phyloP scores from a whole-genome alignment of 495 filamentous ascomycete species.

The Daldinia bambusicola region DNA sequence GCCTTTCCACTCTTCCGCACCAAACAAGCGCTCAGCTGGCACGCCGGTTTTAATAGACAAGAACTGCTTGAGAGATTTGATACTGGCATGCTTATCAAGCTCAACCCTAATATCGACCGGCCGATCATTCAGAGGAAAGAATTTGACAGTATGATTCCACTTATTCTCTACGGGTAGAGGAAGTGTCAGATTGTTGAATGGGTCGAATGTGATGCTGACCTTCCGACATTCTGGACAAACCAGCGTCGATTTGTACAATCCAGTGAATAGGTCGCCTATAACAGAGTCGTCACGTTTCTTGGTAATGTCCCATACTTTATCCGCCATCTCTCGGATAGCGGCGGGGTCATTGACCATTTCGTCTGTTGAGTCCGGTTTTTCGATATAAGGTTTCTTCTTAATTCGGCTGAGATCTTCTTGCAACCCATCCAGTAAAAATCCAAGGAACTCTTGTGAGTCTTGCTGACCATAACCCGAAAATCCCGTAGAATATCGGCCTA shows the following conservation, averaged over 20 bases:
- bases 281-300: conserved; percentile 94
- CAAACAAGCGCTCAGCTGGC: conserved; percentile 69
- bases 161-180: conserved; percentile 86
- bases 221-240: conserved; percentile 91
- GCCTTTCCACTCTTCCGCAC: conserved; percentile 78
- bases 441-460: conserved; percentile 97
- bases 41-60: conserved; percentile 74
- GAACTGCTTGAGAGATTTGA: conserved; percentile 78
- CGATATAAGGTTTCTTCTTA: conserved; percentile 94
- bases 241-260: conserved; percentile 97
- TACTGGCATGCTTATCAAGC: conserved; percentile 81
- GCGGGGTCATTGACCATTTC: conserved; percentile 88
- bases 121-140: conserved; percentile 71
- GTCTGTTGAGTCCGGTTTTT: conserved; percentile 97
- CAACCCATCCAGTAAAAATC: conserved; percentile 91
- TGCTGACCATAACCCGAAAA: conserved; percentile 97
- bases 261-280: conserved; percentile 92
- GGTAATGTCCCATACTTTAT: conserved; percentile 89
- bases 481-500: conserved; percentile 80
- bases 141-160: conserved; percentile 77
- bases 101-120: conserved; percentile 83
- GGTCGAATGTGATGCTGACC: conserved; percentile 98
- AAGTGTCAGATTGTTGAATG: conserved; percentile 92
- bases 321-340: conserved; percentile 82
- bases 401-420: conserved; percentile 96